Conservation (phyloP, 306 rosid species). For the Citrullus amarus region DNA sequence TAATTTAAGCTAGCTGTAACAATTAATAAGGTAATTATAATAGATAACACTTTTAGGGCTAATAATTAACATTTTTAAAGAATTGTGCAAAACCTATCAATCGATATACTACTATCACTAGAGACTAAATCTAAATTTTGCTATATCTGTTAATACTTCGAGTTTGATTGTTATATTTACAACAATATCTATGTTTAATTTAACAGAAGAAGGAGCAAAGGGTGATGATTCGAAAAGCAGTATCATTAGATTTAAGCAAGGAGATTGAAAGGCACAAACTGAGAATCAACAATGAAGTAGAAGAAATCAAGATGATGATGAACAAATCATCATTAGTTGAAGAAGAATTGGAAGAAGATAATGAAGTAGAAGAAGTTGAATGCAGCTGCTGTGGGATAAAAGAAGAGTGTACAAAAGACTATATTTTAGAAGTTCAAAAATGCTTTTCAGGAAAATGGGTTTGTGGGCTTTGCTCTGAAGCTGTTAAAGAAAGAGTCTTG, state of each 20-base stretch:
- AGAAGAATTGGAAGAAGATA: constrained; percentile 25
- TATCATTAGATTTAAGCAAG: constrained; percentile 30
- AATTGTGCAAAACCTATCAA: no score
- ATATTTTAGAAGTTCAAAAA: constrained; percentile 28
- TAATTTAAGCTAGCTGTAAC: no score
- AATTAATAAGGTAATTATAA: no score
- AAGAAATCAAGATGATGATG: background rate
- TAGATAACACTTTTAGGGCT: no score
- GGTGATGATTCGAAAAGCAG: constrained; percentile 33
- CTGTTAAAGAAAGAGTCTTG: constrained; percentile 37
- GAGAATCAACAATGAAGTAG: background rate
- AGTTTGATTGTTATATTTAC: no score
- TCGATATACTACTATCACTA: no score
- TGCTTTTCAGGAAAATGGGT: constrained; percentile 44
- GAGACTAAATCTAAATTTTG: no score
- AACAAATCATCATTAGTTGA: background rate
- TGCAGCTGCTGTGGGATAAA: constrained; percentile 58
- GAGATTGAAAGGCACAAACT: constrained; percentile 20
- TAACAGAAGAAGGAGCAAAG: constrained; percentile 15
- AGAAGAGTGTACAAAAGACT: constrained; percentile 47
- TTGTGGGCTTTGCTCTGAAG: constrained; percentile 74
- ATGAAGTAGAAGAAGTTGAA: constrained; percentile 18
- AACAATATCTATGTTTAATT: background rate
- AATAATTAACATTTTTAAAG: no score
- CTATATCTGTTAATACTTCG: no score